Conservation (phyloP, 2,329 filamentous ascomycete genomes). For the Curvularia verruculosa region DNA sequence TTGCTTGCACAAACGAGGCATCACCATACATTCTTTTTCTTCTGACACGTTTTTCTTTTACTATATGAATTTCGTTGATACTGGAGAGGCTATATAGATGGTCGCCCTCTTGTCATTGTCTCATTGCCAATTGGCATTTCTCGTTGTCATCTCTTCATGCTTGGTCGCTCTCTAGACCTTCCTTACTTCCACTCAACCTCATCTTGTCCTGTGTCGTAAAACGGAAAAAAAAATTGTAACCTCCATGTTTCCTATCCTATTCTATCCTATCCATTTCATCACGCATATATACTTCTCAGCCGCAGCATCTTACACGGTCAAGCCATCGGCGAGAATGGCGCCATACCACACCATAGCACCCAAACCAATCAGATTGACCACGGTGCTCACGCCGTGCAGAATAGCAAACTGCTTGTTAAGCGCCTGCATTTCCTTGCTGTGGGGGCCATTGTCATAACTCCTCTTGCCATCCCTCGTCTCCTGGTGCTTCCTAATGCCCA, state of each 20-base stretch:
- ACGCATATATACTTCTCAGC: not conserved
- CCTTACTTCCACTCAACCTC: not conserved
- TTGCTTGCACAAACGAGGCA: not conserved
- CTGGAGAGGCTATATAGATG: no score
- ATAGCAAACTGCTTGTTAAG: constrained; percentile 65
- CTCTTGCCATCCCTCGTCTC: constrained; percentile 90
- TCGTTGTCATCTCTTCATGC: not conserved
- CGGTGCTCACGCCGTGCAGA: constrained; percentile 80
- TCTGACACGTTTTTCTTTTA: not conserved
- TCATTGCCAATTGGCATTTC: no score
- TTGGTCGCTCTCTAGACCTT: not conserved
- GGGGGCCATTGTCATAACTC: constrained; percentile 77
- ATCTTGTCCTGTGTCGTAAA: not conserved
- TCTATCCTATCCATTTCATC: not conserved
- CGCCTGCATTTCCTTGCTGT: constrained; percentile 81
- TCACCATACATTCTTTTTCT: not conserved
- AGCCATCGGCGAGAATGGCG: constrained; percentile 64
- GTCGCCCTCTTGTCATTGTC: not conserved
- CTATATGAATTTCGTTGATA: not conserved
- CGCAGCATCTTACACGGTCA: constrained; percentile 10
- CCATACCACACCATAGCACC: constrained; percentile 78
- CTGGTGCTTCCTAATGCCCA: constrained; percentile 78
- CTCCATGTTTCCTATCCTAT: no score
- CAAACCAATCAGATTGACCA: constrained; percentile 77
- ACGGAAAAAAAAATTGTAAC: not conserved